Conservation (phyloP, 345 rosid genomes). For the Lumnitzera racemosa region DNA sequence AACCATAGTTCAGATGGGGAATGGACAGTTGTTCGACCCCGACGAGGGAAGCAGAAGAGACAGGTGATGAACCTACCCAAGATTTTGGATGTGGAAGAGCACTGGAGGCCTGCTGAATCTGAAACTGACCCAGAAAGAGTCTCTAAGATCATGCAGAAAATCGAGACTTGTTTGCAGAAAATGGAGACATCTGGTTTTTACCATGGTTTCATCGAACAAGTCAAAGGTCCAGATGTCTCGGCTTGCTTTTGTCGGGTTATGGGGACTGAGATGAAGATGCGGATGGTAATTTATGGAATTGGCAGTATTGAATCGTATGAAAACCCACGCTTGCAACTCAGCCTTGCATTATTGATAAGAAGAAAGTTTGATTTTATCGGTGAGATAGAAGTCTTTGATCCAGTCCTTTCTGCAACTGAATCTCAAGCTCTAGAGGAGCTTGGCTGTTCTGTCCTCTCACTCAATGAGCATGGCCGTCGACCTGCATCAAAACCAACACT, state of each 20-base stretch:
- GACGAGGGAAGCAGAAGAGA: conserved; percentile 37
- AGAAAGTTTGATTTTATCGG: conserved; percentile 67
- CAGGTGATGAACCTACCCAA: conserved; percentile 13
- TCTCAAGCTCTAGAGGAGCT: conserved; percentile 46
- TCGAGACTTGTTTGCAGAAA: conserved; percentile 37
- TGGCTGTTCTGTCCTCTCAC: conserved; percentile 60
- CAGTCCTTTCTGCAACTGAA: conserved; percentile 66
- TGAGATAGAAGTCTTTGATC: conserved; percentile 73
- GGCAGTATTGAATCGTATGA: conserved; percentile 84
- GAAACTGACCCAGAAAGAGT: conserved; percentile 34
- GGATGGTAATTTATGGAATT: conserved; percentile 72
- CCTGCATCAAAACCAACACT: conserved; percentile 54
- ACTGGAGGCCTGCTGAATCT: conserved; percentile 53
- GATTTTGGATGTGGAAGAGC: conserved; percentile 23
- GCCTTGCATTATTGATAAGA: conserved; percentile 69
- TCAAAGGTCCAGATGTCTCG: conserved; percentile 38
- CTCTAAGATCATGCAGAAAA: conserved; percentile 46
- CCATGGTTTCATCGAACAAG: conserved; percentile 45
- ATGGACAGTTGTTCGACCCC: conserved; percentile 73
- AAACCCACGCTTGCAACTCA: conserved; percentile 65
- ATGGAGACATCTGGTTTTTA: conserved; percentile 54
- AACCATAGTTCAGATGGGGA: conserved; percentile 33
- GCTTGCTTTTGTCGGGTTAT: conserved; percentile 37
- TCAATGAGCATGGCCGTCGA: conserved; percentile 75
- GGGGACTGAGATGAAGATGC: conserved; percentile 45